Percentiles rank a stretch among this genome's conserved stretches.
Evolutionary conservation across 2,329 filamentous ascomycete genomes (phyloP).

Genomic region (Myriosclerotinia curreyana): DNA sequence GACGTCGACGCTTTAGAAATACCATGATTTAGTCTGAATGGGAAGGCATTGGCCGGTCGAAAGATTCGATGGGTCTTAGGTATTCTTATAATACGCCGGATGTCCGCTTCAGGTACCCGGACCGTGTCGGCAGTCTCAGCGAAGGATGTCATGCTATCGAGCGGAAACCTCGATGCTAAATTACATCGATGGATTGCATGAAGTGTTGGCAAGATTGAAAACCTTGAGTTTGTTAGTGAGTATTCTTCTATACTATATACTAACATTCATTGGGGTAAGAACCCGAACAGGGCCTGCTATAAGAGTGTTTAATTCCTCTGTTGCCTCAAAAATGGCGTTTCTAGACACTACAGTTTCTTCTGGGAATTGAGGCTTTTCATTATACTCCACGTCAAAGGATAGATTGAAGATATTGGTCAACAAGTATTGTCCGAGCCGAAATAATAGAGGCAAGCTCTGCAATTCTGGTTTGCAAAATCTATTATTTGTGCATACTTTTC

Average conservation of each 20-base stretch:
- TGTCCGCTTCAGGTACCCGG: not conserved
- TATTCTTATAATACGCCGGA: too few relatives aligned
- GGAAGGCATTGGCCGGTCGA: not conserved
- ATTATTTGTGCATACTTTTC: not conserved
- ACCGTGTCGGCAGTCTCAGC: not conserved
- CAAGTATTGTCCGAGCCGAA: not conserved
- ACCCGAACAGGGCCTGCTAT: not conserved
- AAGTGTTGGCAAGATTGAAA: not conserved
- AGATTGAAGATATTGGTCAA: slow-evolving; percentile 1
- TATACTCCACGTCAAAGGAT: slow-evolving; percentile 6
- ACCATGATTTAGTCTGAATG: not conserved
- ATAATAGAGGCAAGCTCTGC: slow-evolving; percentile 7
- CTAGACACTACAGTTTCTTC: not conserved
- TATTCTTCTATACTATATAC: not conserved
- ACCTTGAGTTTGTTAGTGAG: not conserved
- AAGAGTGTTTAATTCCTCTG: not conserved
- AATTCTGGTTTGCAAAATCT: not conserved
- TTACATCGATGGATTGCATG: slow-evolving; percentile 3
- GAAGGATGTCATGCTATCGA: not conserved
- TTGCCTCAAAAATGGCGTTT: not conserved
- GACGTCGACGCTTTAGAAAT: not conserved
- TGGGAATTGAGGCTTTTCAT: not conserved
- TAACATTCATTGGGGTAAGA: not conserved
- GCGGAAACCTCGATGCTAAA: not conserved
- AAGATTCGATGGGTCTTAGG: too few relatives aligned